Conservation (phyloP, 352 stramenopile genomes). For the Phytophthora hibernalis region DNA sequence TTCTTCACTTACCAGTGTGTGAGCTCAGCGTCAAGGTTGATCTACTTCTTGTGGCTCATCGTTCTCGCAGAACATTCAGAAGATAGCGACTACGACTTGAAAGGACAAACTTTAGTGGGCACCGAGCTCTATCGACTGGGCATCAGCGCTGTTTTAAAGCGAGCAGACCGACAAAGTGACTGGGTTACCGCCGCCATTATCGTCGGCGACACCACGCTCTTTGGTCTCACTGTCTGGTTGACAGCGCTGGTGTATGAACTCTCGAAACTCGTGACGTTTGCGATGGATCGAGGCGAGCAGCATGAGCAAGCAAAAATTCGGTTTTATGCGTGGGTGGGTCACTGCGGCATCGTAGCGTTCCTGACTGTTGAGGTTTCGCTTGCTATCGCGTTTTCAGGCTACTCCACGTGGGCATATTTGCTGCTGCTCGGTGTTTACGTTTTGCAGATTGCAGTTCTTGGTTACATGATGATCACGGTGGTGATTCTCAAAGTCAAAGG, state of each 20-base stretch:
- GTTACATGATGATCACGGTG: constrained; percentile 44
- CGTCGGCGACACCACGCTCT: constrained; percentile 39
- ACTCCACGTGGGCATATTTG: constrained; percentile 40
- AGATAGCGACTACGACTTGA: constrained; percentile 6
- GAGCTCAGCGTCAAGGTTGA: constrained; percentile 13
- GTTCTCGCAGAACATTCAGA: background rate
- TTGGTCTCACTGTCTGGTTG: constrained; percentile 44
- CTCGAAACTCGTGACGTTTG: constrained; percentile 37
- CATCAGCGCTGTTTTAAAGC: constrained; percentile 35
- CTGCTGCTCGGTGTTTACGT: constrained; percentile 35
- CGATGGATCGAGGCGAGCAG: constrained; percentile 49
- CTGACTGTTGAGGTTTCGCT: constrained; percentile 28
- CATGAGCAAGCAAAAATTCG: constrained; percentile 44
- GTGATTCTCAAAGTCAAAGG: constrained; percentile 45
- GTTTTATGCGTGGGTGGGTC: constrained; percentile 35
- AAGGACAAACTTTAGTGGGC: constrained; percentile 14
- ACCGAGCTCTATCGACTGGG: constrained; percentile 42
- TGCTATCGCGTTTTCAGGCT: constrained; percentile 30
- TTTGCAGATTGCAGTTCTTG: constrained; percentile 36
- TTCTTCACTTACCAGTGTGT: constrained; percentile 48
- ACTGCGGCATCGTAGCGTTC: constrained; percentile 32
- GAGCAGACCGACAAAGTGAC: constrained; percentile 22
- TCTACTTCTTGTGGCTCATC: constrained; percentile 38
- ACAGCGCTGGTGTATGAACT: constrained; percentile 53
- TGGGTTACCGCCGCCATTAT: constrained; percentile 42